Conservation (phyloP, 2,329 filamentous ascomycete species). For the Aspergillus sp. region DNA sequence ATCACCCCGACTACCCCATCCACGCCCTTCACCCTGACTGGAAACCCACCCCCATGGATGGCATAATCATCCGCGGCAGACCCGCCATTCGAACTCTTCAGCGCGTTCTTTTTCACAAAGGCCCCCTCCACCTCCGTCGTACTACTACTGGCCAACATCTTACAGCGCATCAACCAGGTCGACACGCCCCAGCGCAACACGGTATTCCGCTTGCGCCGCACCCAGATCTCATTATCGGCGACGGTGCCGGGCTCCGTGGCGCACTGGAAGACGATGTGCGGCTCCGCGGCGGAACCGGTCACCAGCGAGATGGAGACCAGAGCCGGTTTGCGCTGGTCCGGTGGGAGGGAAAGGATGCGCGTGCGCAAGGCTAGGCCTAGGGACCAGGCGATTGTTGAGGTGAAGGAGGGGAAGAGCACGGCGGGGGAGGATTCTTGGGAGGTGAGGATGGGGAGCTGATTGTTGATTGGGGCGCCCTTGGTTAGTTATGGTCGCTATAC, state of each 20-base stretch:
- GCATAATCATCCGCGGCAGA: conserved; percentile 53
- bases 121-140: conserved; percentile 50
- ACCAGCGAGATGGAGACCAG: conserved; percentile 32
- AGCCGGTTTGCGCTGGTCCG: conserved; percentile 28
- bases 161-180: conserved; percentile 64
- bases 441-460: conserved; percentile 20
- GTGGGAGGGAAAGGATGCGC: conserved; percentile 28
- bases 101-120: conserved; percentile 58
- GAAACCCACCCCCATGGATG: conserved; percentile 69
- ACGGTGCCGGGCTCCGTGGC: conserved; percentile 58
- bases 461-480: neutral
- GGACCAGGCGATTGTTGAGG: conserved; percentile 29
- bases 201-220: conserved; percentile 61
- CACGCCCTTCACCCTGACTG: conserved; percentile 62
- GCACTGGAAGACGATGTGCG: conserved; percentile 61
- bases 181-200: conserved; percentile 63
- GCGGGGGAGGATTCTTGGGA: conserved; percentile 22
- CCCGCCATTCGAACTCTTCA: conserved; percentile 45
- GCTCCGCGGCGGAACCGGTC: conserved; percentile 18
- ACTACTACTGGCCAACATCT: conserved; percentile 38
- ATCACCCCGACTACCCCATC: conserved; percentile 69
- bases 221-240: conserved; percentile 66
- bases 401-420: conserved; percentile 31
- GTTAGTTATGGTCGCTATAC: neutral
- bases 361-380: conserved; percentile 32